Conservation (phyloP, 257 asterid species). For the Capsicum baccatum region DNA sequence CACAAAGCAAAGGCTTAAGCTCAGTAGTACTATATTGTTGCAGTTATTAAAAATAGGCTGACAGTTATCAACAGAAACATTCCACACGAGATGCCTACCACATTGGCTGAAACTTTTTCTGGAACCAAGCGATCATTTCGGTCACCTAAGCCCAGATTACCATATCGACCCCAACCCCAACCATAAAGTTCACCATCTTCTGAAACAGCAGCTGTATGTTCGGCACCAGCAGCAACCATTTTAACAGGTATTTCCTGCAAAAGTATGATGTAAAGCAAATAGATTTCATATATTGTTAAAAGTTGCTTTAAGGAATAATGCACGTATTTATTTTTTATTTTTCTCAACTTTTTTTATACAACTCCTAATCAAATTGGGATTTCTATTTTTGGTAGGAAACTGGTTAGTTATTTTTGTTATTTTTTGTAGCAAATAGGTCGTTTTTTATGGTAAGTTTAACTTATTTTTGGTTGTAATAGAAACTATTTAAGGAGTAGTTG, state of each 20-base stretch:
- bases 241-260: constrained; percentile 77
- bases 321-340: no score
- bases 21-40: not conserved
- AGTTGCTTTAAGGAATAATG: no score
- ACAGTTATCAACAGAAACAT: not conserved
- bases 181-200: constrained; percentile 97
- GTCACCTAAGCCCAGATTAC: constrained; percentile 97
- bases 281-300: not conserved
- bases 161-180: constrained; percentile 99
- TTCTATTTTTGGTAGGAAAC: no score
- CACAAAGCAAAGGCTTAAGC: not conserved
- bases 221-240: constrained; percentile 99
- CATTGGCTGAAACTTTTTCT: constrained; percentile 67
- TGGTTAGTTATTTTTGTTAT: no score
- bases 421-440: no score
- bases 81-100: constrained; percentile 49
- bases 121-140: constrained; percentile 85
- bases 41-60: not conserved
- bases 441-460: no score
- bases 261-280: constrained; percentile 18
- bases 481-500: no score
- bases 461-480: no score
- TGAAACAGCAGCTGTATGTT: constrained; percentile 98
- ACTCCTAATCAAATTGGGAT: no score
- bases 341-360: no score